These are phyloP conservation scores for Pistacia vera DNA, from an alignment of 345 rosid species.

Conservation along the genomic window DNA sequence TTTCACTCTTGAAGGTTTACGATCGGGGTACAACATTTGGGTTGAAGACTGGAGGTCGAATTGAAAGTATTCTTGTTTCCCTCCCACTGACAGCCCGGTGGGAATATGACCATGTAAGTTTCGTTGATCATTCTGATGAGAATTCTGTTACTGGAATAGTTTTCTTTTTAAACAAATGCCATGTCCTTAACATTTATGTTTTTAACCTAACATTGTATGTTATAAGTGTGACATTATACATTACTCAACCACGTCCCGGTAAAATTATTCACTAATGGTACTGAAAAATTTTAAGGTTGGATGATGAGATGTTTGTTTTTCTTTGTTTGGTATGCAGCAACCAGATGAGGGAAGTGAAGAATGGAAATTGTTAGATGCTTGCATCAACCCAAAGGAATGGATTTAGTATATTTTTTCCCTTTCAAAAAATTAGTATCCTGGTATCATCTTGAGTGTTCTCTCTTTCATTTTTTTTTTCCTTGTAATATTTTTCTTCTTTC, in stretches of 20 bases:
- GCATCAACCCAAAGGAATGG: constrained; percentile 98
- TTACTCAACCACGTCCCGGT: background rate
- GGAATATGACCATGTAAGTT: constrained; percentile 95
- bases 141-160: no score
- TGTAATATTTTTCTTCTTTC: background rate
- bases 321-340: constrained; percentile 49
- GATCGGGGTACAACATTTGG: constrained; percentile 99
- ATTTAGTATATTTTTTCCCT: constrained; percentile 28
- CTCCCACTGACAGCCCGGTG: constrained; percentile 92
- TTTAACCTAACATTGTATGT: no score
- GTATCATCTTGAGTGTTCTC: background rate
- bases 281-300: background rate
- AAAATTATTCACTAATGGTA: background rate
- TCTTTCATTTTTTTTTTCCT: background rate
- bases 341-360: constrained; percentile 97
- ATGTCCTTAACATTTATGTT: no score
- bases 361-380: constrained; percentile 96
- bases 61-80: constrained; percentile 97
- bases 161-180: no score
- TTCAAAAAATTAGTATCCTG: background rate
- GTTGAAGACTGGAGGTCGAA: constrained; percentile 93
- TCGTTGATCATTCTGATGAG: background rate
- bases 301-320: constrained; percentile 1
- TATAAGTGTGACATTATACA: no score
- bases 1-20: constrained; percentile 57